Evolutionary conservation across 2,329 filamentous ascomycete genomes (phyloP).

Genomic region (Incumbomyces lentus): DNA sequence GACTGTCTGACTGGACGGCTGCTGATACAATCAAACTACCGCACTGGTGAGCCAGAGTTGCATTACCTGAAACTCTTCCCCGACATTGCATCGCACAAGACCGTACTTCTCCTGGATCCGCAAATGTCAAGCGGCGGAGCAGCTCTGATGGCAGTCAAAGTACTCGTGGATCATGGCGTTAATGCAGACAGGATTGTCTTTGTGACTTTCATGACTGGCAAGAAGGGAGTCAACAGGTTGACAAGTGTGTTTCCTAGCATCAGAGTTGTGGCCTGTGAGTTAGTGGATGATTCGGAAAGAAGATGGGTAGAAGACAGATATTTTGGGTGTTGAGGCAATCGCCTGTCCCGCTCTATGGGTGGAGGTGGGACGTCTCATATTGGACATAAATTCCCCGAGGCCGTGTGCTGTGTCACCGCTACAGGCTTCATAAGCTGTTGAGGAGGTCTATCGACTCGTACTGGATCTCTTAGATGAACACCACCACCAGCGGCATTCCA

Average conservation of each 20-base stretch:
- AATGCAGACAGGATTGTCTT: constrained; percentile 75
- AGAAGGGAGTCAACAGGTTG: constrained; percentile 70
- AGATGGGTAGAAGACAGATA: constrained; percentile 87
- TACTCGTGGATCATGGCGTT: constrained; percentile 91
- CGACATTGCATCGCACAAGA: constrained; percentile 63
- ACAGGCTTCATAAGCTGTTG: no score
- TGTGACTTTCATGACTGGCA: constrained; percentile 83
- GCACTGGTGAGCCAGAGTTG: constrained; percentile 81
- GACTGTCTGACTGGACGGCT: constrained; percentile 84
- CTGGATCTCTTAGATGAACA: no score
- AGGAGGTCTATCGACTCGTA: no score
- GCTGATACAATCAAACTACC: constrained; percentile 78
- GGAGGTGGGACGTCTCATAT: no score
- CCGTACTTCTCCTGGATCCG: constrained; percentile 77
- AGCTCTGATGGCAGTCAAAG: constrained; percentile 85
- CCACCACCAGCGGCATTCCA: no score
- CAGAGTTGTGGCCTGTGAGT: constrained; percentile 71
- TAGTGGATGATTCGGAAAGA: constrained; percentile 71
- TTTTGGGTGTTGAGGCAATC: constrained; percentile 62
- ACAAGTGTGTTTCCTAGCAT: constrained; percentile 83
- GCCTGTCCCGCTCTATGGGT: no score
- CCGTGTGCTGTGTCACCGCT: no score
- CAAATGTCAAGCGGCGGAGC: constrained; percentile 89
- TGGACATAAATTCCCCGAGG: no score
- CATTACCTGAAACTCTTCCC: constrained; percentile 76